Conservation (phyloP, 176 grass and related monocot genomes). For the Juncus effusus region DNA sequence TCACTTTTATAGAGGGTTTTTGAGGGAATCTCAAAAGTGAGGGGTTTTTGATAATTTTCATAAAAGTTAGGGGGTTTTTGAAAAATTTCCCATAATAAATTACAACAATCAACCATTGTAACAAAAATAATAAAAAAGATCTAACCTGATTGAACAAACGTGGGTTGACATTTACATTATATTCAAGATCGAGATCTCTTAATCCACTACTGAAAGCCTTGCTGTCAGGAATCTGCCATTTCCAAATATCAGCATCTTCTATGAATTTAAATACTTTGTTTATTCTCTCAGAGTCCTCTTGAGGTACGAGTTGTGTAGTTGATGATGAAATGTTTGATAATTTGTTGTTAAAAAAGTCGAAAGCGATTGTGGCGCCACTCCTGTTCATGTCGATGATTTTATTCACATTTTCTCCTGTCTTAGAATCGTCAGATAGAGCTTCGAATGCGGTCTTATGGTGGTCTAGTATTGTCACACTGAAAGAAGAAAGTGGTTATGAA, state of each 20-base stretch:
- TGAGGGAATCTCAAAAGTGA: too few relatives aligned
- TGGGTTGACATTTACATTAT: conserved; percentile 60
- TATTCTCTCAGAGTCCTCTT: conserved; percentile 52
- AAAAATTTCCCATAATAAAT: too few relatives aligned
- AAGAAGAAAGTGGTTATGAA: conserved; percentile 7
- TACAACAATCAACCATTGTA: background rate
- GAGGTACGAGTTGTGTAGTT: conserved; percentile 41
- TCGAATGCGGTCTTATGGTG: conserved; percentile 94
- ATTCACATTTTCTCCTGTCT: conserved; percentile 58
- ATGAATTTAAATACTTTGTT: conserved; percentile 78
- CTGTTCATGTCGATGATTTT: conserved; percentile 89
- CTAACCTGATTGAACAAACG: conserved; percentile 74
- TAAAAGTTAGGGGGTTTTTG: too few relatives aligned
- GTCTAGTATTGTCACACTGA: conserved; percentile 79
- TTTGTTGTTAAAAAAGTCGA: conserved; percentile 80
- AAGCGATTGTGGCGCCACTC: conserved; percentile 89
- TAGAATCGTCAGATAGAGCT: conserved; percentile 42
- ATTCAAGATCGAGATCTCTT: conserved; percentile 75
- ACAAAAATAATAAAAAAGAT: conserved; percentile 5
- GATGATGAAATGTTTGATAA: conserved; percentile 25
- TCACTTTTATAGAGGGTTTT: too few relatives aligned
- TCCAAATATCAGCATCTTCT: conserved; percentile 88
- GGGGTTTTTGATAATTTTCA: too few relatives aligned
- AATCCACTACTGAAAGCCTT: conserved; percentile 86
- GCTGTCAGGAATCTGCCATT: conserved; percentile 67